Percentiles rank a stretch among this genome's conserved stretches.
Evolutionary conservation across 1,139 yeast genomes (phyloP).

Genomic region (Ashbya aceris): DNA sequence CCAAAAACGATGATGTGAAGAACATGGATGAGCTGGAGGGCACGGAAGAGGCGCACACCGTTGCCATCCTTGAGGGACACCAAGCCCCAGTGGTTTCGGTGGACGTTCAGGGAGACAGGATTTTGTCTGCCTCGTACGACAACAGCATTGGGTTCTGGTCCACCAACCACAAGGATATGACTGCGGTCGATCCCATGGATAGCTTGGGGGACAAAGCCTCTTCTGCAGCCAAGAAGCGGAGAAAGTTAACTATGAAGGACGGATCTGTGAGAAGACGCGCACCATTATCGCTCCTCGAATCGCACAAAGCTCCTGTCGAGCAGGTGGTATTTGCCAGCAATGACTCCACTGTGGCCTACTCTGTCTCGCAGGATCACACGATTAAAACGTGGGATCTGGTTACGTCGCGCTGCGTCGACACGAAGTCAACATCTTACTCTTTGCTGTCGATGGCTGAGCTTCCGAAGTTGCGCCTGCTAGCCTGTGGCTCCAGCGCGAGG

Average conservation of each 20-base stretch:
- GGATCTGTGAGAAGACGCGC: conserved; percentile 71
- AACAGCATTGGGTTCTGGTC: conserved; percentile 83
- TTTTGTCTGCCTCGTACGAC: conserved; percentile 82
- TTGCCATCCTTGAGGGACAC: conserved; percentile 83
- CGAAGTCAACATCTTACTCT: conserved; percentile 83
- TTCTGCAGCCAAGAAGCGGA: conserved; percentile 80
- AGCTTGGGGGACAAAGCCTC: conserved; percentile 42
- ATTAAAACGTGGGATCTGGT: conserved; percentile 94
- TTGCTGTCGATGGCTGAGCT: conserved; percentile 66
- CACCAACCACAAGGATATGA: conserved; percentile 74
- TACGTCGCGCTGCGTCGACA: conserved; percentile 73
- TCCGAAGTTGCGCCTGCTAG: conserved; percentile 58
- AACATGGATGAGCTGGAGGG: conserved; percentile 29
- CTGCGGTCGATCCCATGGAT: conserved; percentile 53
- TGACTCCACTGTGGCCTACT: conserved; percentile 77
- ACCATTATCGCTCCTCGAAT: conserved; percentile 66
- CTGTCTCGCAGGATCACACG: conserved; percentile 92
- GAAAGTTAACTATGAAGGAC: conserved; percentile 72
- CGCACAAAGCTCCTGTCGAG: conserved; percentile 82
- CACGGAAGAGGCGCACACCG: conserved; percentile 61
- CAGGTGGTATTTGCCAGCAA: conserved; percentile 63
- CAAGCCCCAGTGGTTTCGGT: conserved; percentile 76
- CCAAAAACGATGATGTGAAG: conserved; percentile 37
- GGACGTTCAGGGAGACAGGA: conserved; percentile 49
- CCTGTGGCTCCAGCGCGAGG: conserved; percentile 92